Evolutionary conservation across 495 filamentous ascomycete species (phyloP), one percentile per base, ranked within the genome.

Genomic region (Aspergillus bridgeri): DNA sequence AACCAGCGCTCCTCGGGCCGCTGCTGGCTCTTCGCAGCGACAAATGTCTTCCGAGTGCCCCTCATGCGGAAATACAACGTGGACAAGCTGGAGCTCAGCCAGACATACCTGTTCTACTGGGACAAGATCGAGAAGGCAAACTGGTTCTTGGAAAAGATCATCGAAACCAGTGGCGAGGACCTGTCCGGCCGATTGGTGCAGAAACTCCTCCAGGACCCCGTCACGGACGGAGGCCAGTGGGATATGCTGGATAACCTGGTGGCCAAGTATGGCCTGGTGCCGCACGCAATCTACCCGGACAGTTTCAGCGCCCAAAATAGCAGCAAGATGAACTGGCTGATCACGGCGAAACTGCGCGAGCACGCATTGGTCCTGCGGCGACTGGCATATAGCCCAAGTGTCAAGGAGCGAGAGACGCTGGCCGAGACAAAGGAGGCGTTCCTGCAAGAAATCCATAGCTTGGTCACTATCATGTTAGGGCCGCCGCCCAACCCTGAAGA

Each of bases 101-200:
- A 96, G 64, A 83, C 86, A 2, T 96, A 94, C 63, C 81, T 95
- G n/a, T 94, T 92, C 76, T 96, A 90, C 81, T 95, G 88, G 86
- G 91, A 96, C 69, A 96, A 96, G 73, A 81, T 95, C 20, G 91
- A 96, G 72, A 96, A 96, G 69, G 84, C 88, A 7, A 95, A 95
- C 65, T 96, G 80, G 68, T 94, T 94, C 76, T 78, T 94, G 21
- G 89, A 93, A 69, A 85, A 87, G 63, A 83, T 94, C 56, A 80
- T 95, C 42, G 83, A 88, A 54, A 94, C 90, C 0, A 79, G 80
- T 1, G 75, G 84, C 43, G 50, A 89, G 55, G 81, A 84, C 25
- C 76, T 92, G 2, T 87, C 90, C 53, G 77, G 81, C 15, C 75
- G 91, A 19, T 70, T 94, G 11, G 76, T 93, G 11, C 86, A 90